A percentile compares a stretch with the other conserved stretches of the same genome.
These are phyloP conservation scores for Arachis stenosperma DNA, from an alignment of 306 rosid genomes.

Conservation along the genomic window DNA sequence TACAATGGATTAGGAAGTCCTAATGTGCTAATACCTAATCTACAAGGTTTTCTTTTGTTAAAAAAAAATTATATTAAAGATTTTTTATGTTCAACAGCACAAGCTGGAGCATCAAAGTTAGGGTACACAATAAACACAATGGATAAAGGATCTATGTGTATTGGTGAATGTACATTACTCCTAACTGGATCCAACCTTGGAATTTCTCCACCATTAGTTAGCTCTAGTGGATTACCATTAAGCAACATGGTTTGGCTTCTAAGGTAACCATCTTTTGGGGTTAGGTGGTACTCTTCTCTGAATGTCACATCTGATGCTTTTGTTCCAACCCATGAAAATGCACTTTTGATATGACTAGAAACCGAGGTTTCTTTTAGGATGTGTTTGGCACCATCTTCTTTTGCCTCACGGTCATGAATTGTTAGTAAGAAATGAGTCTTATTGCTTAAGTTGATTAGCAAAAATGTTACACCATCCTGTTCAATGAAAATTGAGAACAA, in stretches of 20 bases:
- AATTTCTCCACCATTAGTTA: conserved; percentile 67
- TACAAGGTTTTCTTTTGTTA: conserved; percentile 9
- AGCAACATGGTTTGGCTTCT: conserved; percentile 72
- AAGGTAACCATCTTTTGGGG: conserved; percentile 58
- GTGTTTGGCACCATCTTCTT: conserved; percentile 29
- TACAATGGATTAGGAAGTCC: conserved; percentile 4
- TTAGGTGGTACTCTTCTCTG: conserved; percentile 89
- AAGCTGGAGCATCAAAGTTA: conserved; percentile 55
- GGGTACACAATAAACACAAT: conserved; percentile 53
- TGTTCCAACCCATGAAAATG: conserved; percentile 81
- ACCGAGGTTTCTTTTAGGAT: conserved; percentile 41
- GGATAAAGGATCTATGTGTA: conserved; percentile 53
- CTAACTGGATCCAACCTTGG: conserved; percentile 62
- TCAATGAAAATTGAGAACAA: conserved; percentile 25
- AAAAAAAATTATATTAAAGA: conserved; percentile 15
- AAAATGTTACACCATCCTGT: conserved; percentile 75
- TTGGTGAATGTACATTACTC: conserved; percentile 47
- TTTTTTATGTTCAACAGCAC: conserved; percentile 36
- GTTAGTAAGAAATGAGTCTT: conserved; percentile 58
- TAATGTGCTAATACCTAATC: conserved; percentile 18
- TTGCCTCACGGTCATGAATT: conserved; percentile 44
- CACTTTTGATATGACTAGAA: conserved; percentile 56
- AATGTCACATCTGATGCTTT: conserved; percentile 59
- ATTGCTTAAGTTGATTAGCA: conserved; percentile 85
- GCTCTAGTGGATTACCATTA: conserved; percentile 66